Evolutionary conservation across 192 early-diverging fungal species (phyloP).

Genomic region (Dissophora ornata): DNA sequence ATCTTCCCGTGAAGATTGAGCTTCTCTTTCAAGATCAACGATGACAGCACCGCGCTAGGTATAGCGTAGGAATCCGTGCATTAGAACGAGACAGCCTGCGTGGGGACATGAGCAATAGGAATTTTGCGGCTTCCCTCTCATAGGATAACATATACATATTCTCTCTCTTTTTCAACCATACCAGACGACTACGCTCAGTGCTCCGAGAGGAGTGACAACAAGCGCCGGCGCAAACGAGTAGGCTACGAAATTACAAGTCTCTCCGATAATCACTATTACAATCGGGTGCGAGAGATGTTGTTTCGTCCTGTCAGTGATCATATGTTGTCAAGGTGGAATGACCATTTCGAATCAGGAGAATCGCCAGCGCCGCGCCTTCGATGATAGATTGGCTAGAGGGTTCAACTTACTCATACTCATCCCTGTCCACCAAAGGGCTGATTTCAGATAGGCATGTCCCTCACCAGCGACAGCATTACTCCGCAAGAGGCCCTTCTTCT

Average conservation of each 20-base stretch:
- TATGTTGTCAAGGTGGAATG: too few relatives aligned
- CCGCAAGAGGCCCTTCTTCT: conserved; percentile 92
- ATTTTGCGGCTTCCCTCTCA: too few relatives aligned
- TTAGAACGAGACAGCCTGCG: background rate
- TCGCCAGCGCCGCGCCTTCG: too few relatives aligned
- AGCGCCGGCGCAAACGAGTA: conserved; percentile 98
- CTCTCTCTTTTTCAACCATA: conserved; percentile 16
- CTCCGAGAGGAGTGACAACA: conserved; percentile 94
- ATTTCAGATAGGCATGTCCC: conserved; percentile 64
- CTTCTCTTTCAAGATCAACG: conserved; percentile 71
- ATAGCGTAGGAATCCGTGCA: background rate
- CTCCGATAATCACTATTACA: conserved; percentile 95
- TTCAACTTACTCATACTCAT: conserved; percentile 69
- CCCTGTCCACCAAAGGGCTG: conserved; percentile 67
- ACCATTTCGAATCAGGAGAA: too few relatives aligned
- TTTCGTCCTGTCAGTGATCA: too few relatives aligned
- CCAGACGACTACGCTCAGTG: conserved; percentile 89
- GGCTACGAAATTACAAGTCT: conserved; percentile 96
- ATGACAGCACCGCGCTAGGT: conserved; percentile 68
- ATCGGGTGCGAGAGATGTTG: too few relatives aligned
- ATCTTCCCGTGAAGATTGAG: conserved; percentile 73
- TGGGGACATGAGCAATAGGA: background rate
- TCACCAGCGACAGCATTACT: conserved; percentile 62
- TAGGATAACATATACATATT: background rate
- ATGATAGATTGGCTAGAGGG: too few relatives aligned